phyloP scores from a whole-genome alignment of 306 rosid species.

The Vigna nakashimae region DNA sequence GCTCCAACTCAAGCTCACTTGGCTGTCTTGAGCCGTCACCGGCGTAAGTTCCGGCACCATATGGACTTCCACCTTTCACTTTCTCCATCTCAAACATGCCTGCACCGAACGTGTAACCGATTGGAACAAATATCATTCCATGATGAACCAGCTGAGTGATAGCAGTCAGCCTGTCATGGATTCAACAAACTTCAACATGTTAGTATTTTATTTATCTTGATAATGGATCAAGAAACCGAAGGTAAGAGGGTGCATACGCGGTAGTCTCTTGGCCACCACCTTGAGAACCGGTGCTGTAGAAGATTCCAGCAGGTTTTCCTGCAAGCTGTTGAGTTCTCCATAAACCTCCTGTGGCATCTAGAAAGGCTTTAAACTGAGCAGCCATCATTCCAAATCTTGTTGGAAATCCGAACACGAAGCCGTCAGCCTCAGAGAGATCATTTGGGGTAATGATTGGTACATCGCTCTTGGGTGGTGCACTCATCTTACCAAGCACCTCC shows the following conservation, averaged over 20 bases:
- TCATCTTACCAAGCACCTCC: slow-evolving; percentile 88
- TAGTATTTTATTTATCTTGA: background rate
- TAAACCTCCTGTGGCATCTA: slow-evolving; percentile 88
- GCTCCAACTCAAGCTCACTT: slow-evolving; percentile 76
- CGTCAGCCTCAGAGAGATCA: slow-evolving; percentile 89
- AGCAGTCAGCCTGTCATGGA: slow-evolving; percentile 79
- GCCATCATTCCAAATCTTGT: slow-evolving; percentile 99
- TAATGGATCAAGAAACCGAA: slow-evolving; percentile 10
- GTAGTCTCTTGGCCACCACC: slow-evolving; percentile 99
- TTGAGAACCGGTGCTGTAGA: slow-evolving; percentile 95
- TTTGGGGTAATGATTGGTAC: slow-evolving; percentile 69
- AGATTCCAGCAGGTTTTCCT: slow-evolving; percentile 94
- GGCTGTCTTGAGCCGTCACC: slow-evolving; percentile 97
- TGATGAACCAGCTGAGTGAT: slow-evolving; percentile 96
- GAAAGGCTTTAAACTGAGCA: slow-evolving; percentile 92
- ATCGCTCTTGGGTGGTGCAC: slow-evolving; percentile 96
- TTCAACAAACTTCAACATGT: slow-evolving; percentile 22
- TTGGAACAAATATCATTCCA: slow-evolving; percentile 91
- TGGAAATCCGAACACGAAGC: slow-evolving; percentile 89
- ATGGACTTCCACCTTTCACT: slow-evolving; percentile 97
- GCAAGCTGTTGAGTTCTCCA: slow-evolving; percentile 95
- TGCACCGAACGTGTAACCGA: slow-evolving; percentile 89
- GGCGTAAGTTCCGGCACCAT: slow-evolving; percentile 92
- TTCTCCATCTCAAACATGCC: slow-evolving; percentile 97
- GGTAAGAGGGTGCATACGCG: slow-evolving; percentile 65